Conservation (phyloP, 1,284 basidiomycete species). For the Cryptococcus sp. region DNA sequence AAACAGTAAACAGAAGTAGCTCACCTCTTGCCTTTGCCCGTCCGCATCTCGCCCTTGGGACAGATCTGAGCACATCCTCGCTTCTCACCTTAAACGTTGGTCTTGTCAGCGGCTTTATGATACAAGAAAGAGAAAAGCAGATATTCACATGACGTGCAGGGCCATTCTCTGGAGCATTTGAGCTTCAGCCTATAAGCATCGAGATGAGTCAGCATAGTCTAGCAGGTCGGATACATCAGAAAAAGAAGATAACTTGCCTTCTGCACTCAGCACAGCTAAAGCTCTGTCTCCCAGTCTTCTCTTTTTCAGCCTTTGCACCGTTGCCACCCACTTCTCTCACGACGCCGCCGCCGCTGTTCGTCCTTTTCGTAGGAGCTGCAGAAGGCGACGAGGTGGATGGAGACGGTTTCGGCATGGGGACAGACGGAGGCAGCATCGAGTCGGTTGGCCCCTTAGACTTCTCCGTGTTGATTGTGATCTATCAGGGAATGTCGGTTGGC, state of each 20-base stretch:
- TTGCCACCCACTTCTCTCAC: not conserved
- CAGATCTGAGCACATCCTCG: slow-evolving; percentile 50
- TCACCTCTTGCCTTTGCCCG: slow-evolving; percentile 47
- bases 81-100: slow-evolving; percentile 30
- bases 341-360: not conserved
- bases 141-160: slow-evolving; percentile 44
- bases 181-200: slow-evolving; percentile 37
- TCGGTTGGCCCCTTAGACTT: too few relatives aligned
- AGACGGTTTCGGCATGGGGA: too few relatives aligned
- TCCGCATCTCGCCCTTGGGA: slow-evolving; percentile 46
- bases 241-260: slow-evolving; percentile 24
- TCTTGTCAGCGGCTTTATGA: slow-evolving; percentile 1
- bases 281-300: slow-evolving; percentile 29
- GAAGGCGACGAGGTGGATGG: not conserved
- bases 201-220: not conserved
- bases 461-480: too few relatives aligned
- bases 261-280: slow-evolving; percentile 47
- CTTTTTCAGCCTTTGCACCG: slow-evolving; percentile 14
- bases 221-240: not conserved
- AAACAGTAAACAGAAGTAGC: slow-evolving; percentile 7
- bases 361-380: not conserved
- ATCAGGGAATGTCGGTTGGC: too few relatives aligned
- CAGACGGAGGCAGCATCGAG: too few relatives aligned
- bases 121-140: not conserved
- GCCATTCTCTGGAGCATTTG: slow-evolving; percentile 48